phyloP scores from a whole-genome alignment of 305 asterid genomes.

The Striga hermonthica region DNA sequence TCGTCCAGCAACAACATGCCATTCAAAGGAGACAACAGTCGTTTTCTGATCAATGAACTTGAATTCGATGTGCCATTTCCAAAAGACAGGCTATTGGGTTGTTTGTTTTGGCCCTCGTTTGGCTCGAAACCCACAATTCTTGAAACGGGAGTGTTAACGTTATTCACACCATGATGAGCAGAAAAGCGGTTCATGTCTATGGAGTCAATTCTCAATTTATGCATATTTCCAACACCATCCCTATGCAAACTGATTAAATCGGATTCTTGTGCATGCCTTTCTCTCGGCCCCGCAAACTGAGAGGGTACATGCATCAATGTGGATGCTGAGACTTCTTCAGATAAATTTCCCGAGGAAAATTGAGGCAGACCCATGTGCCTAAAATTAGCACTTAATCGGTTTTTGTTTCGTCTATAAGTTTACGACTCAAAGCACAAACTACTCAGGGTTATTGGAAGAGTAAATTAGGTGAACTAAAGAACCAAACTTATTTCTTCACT shows the following conservation, averaged over 20 bases:
- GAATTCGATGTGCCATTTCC: constrained; percentile 35
- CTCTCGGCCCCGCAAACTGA: constrained; percentile 40
- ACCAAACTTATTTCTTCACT: constrained; percentile 8
- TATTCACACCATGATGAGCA: constrained; percentile 43
- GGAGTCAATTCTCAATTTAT: constrained; percentile 51
- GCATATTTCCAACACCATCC: constrained; percentile 46
- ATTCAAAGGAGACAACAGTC: constrained; percentile 64
- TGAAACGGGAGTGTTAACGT: constrained; percentile 55
- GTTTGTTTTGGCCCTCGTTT: constrained; percentile 40
- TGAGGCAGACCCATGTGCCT: constrained; percentile 82
- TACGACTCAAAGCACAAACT: too few species aligned
- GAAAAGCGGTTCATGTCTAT: constrained; percentile 39
- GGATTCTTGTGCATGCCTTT: constrained; percentile 34
- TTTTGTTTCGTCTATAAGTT: neutral
- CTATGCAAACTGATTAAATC: constrained; percentile 44
- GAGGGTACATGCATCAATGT: constrained; percentile 39
- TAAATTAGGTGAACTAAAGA: constrained; percentile 6
- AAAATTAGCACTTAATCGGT: constrained; percentile 19
- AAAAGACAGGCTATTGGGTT: constrained; percentile 33
- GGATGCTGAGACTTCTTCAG: constrained; percentile 60
- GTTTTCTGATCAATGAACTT: constrained; percentile 52
- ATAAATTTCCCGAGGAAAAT: constrained; percentile 48
- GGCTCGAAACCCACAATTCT: constrained; percentile 83
- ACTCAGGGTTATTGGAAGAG: too few species aligned
- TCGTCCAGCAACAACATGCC: constrained; percentile 44